phyloP scores from a whole-genome alignment of 2,329 filamentous ascomycete species.

The Plectosphaerella plurivora region DNA sequence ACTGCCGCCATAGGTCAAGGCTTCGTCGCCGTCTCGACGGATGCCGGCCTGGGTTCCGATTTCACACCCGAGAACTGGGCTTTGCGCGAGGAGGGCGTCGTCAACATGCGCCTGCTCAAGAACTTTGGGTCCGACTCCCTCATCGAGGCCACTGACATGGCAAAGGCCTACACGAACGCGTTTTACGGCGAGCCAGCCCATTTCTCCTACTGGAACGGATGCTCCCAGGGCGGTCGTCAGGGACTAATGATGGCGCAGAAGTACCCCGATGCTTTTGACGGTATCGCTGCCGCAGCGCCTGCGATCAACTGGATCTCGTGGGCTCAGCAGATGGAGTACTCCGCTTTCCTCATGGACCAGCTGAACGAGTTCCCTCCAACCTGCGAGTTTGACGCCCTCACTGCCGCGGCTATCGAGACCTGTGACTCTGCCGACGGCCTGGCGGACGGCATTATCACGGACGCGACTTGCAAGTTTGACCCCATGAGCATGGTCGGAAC shows the following conservation, averaged over 20 bases:
- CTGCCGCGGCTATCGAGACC: conserved; percentile 25
- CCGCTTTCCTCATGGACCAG: neutral
- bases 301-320: conserved; percentile 18
- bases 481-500: conserved; percentile 12
- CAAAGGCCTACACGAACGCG: conserved; percentile 31
- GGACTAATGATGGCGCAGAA: conserved; percentile 41
- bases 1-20: conserved; percentile 10
- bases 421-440: conserved; percentile 19
- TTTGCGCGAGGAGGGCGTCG: conserved; percentile 7
- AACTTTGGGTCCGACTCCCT: conserved; percentile 8
- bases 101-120: conserved; percentile 5
- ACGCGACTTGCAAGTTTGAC: conserved; percentile 15
- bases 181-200: conserved; percentile 31
- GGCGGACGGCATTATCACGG: conserved; percentile 15
- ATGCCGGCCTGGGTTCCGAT: conserved; percentile 10
- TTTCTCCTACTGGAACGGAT: conserved; percentile 44
- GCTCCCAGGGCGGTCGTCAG: conserved; percentile 47
- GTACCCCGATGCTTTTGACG: conserved; percentile 46
- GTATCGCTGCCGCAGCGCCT: conserved; percentile 21
- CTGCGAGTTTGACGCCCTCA: conserved; percentile 28
- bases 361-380: conserved; percentile 21
- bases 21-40: conserved; percentile 10
- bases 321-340: neutral
- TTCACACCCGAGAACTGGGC: conserved; percentile 11
- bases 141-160: conserved; percentile 17